These are phyloP conservation scores for Sporothrix curviconia DNA, from an alignment of 2,329 filamentous ascomycete genomes.

Conservation along the genomic window DNA sequence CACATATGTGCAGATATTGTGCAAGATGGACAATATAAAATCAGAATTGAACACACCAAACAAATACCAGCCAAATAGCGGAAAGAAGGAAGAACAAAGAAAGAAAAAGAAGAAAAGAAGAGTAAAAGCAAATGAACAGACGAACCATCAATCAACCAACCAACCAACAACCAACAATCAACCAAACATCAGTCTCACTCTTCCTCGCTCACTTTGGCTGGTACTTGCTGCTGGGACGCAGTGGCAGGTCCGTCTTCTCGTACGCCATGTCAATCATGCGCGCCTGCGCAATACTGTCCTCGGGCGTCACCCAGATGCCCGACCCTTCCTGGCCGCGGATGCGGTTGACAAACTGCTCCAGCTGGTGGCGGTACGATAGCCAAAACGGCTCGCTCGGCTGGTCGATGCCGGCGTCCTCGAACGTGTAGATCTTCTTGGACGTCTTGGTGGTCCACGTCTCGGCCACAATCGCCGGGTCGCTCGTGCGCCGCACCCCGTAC, in stretches of 20 bases:
- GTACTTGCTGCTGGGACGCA: constrained; percentile 19
- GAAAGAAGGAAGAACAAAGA: no score
- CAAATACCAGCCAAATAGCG: no score
- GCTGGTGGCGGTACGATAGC: constrained; percentile 39
- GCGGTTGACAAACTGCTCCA: constrained; percentile 43
- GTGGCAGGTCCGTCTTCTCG: constrained; percentile 28
- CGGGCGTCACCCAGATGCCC: constrained; percentile 33
- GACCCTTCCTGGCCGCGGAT: constrained; percentile 33
- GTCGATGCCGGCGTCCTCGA: constrained; percentile 26
- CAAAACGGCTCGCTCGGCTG: constrained; percentile 32
- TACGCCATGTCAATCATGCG: constrained; percentile 42
- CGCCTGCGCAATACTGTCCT: constrained; percentile 40
- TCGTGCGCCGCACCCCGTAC: constrained; percentile 25
- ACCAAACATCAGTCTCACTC: no score
- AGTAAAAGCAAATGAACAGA: background rate
- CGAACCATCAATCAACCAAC: no score
- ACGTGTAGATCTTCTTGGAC: constrained; percentile 31
- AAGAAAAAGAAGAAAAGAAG: background rate
- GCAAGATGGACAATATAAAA: no score
- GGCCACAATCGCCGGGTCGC: constrained; percentile 19
- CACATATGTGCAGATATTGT: no score
- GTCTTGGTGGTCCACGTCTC: constrained; percentile 15
- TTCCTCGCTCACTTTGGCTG: constrained; percentile 1
- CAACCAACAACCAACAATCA: background rate
- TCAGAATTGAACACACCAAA: no score